A percentile compares a stretch with the other conserved stretches of the same genome.
These are phyloP conservation scores for Hygrocybe punicea DNA, from an alignment of 768 basidiomycete genomes.

Conservation along the genomic window DNA sequence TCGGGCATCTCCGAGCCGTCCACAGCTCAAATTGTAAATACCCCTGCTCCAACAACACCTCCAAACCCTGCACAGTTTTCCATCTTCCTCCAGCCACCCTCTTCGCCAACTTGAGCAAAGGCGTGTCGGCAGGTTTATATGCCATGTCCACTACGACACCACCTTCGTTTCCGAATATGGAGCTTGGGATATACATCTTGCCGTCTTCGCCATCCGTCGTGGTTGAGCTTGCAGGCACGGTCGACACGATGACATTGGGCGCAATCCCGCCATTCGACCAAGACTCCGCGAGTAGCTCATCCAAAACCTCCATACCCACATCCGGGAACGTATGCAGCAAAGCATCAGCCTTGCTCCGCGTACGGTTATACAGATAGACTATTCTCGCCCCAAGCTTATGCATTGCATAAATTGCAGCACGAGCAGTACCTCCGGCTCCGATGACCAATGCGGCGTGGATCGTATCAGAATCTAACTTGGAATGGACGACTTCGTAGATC, in stretches of 20 bases:
- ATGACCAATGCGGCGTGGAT: constrained; percentile 71
- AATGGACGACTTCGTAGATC: constrained; percentile 57
- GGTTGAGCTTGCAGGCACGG: constrained; percentile 74
- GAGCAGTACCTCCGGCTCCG: constrained; percentile 92
- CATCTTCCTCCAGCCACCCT: constrained; percentile 47
- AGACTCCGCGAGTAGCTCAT: constrained; percentile 28
- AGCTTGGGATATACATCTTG: constrained; percentile 50
- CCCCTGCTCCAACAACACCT: constrained; percentile 86
- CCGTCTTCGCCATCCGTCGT: constrained; percentile 26
- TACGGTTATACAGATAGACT: constrained; percentile 90
- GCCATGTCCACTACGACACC: constrained; percentile 87
- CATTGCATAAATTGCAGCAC: constrained; percentile 91
- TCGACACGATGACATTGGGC: constrained; percentile 80
- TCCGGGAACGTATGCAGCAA: constrained; percentile 67
- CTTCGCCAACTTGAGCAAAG: constrained; percentile 68
- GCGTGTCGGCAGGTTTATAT: constrained; percentile 84
- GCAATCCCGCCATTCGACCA: constrained; percentile 46
- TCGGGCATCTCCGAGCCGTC: constrained; percentile 68
- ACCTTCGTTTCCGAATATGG: constrained; percentile 46
- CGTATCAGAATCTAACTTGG: constrained; percentile 35
- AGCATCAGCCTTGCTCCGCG: constrained; percentile 64
- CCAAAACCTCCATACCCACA: constrained; percentile 57
- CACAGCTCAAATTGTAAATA: constrained; percentile 80
- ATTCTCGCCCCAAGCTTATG: constrained; percentile 59
- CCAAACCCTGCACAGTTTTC: constrained; percentile 72